Evolutionary conservation across 352 stramenopile species (phyloP).

Genomic region (Pythium chondricola): DNA sequence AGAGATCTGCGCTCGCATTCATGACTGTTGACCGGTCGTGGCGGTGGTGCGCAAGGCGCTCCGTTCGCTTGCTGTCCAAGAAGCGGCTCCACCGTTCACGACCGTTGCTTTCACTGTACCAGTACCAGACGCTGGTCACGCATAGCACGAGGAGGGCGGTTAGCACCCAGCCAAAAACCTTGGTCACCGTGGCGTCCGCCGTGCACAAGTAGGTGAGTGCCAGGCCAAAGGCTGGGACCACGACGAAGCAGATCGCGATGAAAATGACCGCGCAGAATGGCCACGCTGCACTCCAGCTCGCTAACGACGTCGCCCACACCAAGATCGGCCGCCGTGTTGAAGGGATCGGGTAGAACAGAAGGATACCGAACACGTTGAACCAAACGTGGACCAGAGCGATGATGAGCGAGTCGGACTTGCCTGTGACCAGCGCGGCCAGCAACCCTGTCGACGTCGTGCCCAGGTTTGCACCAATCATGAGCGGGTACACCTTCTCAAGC

Average conservation of each 20-base stretch:
- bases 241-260: conserved; percentile 12
- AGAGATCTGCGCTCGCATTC: background rate
- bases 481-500: conserved; percentile 67
- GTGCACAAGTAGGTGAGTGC: conserved; percentile 27
- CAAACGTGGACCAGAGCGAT: conserved; percentile 72
- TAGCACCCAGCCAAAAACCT: conserved; percentile 18
- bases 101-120: conserved; percentile 15
- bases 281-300: conserved; percentile 20
- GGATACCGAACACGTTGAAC: conserved; percentile 74
- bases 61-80: conserved; percentile 15
- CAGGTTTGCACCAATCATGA: conserved; percentile 81
- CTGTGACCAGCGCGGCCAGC: conserved; percentile 55
- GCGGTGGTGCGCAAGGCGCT: conserved; percentile 9
- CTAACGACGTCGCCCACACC: conserved; percentile 33
- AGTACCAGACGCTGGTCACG: conserved; percentile 3
- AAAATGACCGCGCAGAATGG: conserved; percentile 21
- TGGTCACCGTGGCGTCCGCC: background rate
- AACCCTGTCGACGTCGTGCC: conserved; percentile 73
- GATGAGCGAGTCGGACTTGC: conserved; percentile 42
- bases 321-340: conserved; percentile 63
- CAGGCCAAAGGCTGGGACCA: conserved; percentile 13
- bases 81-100: conserved; percentile 17
- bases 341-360: conserved; percentile 79
- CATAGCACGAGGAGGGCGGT: conserved; percentile 1
- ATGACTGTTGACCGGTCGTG: conserved; percentile 1